phyloP scores from a whole-genome alignment of 306 rosid genomes.

The Prunus persica region DNA sequence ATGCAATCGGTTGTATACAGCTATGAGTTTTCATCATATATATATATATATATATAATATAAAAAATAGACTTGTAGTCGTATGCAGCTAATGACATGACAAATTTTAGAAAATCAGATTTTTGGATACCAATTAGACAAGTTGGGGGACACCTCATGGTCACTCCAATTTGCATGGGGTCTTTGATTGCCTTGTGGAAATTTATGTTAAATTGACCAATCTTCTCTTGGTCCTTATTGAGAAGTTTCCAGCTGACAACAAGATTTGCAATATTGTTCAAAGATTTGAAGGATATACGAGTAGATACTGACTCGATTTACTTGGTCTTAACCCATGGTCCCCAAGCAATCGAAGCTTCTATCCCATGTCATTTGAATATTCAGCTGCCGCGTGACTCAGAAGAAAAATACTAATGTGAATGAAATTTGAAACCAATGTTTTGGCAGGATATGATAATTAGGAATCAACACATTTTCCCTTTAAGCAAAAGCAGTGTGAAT shows the following conservation, averaged over 20 bases:
- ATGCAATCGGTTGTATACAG: too few relatives aligned
- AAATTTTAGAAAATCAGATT: too few relatives aligned
- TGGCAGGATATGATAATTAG: neutral
- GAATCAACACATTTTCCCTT: neutral
- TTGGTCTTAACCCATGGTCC: conserved; percentile 2
- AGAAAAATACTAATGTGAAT: neutral
- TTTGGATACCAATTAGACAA: too few relatives aligned
- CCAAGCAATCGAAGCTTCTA: conserved; percentile 1
- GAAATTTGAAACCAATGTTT: conserved; percentile 4
- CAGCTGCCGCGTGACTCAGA: neutral
- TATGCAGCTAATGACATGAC: too few relatives aligned
- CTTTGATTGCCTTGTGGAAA: neutral
- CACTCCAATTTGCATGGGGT: neutral
- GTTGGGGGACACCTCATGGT: neutral
- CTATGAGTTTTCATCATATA: too few relatives aligned
- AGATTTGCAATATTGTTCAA: neutral
- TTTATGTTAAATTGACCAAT: neutral
- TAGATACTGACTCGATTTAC: conserved; percentile 3
- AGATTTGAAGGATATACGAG: neutral
- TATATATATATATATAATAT: too few relatives aligned
- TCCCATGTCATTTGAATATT: neutral
- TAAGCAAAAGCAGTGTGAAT: neutral
- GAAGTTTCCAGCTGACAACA: conserved; percentile 11
- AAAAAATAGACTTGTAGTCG: too few relatives aligned
- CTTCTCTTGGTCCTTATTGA: neutral